phyloP scores from a whole-genome alignment of 2,329 filamentous ascomycete genomes.

The Hymenoscyphus fraxineus region DNA sequence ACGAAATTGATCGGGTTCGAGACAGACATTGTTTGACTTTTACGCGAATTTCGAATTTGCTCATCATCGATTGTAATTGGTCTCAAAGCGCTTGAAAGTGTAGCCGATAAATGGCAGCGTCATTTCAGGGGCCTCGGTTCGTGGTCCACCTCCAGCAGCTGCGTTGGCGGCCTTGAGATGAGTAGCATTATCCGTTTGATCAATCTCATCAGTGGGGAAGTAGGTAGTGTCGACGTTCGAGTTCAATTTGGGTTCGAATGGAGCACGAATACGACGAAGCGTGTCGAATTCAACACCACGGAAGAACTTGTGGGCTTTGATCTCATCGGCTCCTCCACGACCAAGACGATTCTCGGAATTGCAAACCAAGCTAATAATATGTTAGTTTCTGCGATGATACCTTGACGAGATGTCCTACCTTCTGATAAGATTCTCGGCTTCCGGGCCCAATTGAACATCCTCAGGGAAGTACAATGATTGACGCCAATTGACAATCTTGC shows the following conservation, averaged over 20 bases:
- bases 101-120: conserved; percentile 94
- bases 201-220: conserved; percentile 98
- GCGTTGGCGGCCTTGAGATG: conserved; percentile 70
- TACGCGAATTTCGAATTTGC: not conserved
- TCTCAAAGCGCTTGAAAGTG: conserved; percentile 94
- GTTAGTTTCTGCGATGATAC: conserved; percentile 27
- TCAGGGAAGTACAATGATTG: conserved; percentile 95
- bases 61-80: conserved; percentile 57
- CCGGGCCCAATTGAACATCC: conserved; percentile 81
- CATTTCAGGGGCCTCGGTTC: conserved; percentile 86
- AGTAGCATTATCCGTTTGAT: conserved; percentile 90
- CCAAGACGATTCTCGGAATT: conserved; percentile 91
- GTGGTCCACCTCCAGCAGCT: conserved; percentile 47
- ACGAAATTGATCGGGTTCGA: not conserved
- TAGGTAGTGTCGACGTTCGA: conserved; percentile 96
- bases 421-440: conserved; percentile 89
- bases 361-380: conserved; percentile 70
- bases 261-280: conserved; percentile 85
- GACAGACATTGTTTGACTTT: not conserved
- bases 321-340: conserved; percentile 79
- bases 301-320: conserved; percentile 95
- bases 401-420: conserved; percentile 53
- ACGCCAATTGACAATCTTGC: conserved; percentile 98
- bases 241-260: conserved; percentile 89
- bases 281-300: conserved; percentile 93